phyloP scores from a whole-genome alignment of 768 basidiomycete species.

The Wakefieldia striispora region DNA sequence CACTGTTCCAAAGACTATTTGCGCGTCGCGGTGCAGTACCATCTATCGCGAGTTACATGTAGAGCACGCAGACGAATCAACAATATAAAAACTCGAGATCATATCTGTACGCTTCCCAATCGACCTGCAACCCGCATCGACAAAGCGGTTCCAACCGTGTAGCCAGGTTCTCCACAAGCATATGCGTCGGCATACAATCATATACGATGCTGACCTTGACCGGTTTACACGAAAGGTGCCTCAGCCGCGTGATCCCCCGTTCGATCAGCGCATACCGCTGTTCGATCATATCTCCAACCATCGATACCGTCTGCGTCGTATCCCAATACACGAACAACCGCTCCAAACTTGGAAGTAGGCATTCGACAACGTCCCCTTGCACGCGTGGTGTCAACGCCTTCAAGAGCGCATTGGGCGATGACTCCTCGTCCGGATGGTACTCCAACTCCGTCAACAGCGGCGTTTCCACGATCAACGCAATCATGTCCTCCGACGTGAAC shows the following conservation, averaged over 20 bases:
- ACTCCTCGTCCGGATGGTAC: constrained; percentile 24
- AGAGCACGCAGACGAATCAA: background rate
- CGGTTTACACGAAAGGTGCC: constrained; percentile 23
- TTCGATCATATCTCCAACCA: constrained; percentile 27
- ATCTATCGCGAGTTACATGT: too few relatives aligned
- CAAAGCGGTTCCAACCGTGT: constrained; percentile 18
- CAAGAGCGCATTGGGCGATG: constrained; percentile 17
- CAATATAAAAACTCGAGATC: constrained; percentile 21
- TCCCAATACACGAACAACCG: constrained; percentile 25
- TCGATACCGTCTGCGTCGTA: constrained; percentile 21
- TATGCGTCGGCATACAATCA: constrained; percentile 14
- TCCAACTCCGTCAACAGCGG: constrained; percentile 20
- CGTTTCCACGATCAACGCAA: constrained; percentile 13
- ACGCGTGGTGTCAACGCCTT: constrained; percentile 21
- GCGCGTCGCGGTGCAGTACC: too few relatives aligned
- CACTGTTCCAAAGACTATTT: too few relatives aligned
- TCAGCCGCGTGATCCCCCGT: constrained; percentile 12
- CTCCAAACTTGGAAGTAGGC: constrained; percentile 19
- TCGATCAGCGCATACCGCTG: constrained; percentile 14
- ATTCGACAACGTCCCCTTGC: constrained; percentile 7
- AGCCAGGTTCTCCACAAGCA: constrained; percentile 18
- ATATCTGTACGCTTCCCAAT: constrained; percentile 21
- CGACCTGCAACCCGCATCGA: constrained; percentile 17
- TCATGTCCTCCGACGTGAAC: constrained; percentile 18
- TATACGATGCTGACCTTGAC: constrained; percentile 8